Base-by-base conservation (phyloP, 176 grass and related monocot species). In the Musa beccarii region DNA sequence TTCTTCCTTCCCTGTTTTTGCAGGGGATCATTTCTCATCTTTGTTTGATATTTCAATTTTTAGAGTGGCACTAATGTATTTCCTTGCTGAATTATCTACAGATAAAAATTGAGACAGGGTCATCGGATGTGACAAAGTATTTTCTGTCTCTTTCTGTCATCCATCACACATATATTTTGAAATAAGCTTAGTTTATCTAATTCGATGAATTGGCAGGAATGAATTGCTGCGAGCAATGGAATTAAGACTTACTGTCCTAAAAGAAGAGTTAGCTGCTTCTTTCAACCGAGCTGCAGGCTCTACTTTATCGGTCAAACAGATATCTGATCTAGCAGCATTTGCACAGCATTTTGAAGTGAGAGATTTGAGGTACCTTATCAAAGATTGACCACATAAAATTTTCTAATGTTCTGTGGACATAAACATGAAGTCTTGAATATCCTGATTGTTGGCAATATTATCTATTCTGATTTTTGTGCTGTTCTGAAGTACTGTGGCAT, bases 71-170 rank as follows among this genome's bases (percentile, higher is more conserved):
- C n/a, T 70, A 51, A 70, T 17, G 49, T 49, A 8, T 50, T 74
- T 76, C 74, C 82, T 26, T 77, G 56, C 57, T 75, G 63, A 77
- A 63, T 67, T 53, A 53, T 9, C 83, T 89, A 77, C 84, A 99
- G 96, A 83, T 81, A 87, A 93, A 89, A 86, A 55, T 80, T 75
- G 86, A 82, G 15, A 73, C 76, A 10, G 71, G 87, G 73, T 87
- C 88, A 72, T 88, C 96, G 9, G 89, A 86, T 71, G 84, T 81
- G 73, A 92, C 96, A 83, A 99, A 99, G 95, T 98, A 93, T 85
- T 54, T 16, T 25, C 68, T 9, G 64, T 67, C 55, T 52, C 64
- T 50, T 74, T 74, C 26, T 26, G 43, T 51, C 8, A 16, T 43
- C 61, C 68, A 53, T 83, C 14, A 62, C 75, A 43, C 75, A 79